phyloP scores from a whole-genome alignment of 495 filamentous ascomycete species.

The Daldinia concentrica region DNA sequence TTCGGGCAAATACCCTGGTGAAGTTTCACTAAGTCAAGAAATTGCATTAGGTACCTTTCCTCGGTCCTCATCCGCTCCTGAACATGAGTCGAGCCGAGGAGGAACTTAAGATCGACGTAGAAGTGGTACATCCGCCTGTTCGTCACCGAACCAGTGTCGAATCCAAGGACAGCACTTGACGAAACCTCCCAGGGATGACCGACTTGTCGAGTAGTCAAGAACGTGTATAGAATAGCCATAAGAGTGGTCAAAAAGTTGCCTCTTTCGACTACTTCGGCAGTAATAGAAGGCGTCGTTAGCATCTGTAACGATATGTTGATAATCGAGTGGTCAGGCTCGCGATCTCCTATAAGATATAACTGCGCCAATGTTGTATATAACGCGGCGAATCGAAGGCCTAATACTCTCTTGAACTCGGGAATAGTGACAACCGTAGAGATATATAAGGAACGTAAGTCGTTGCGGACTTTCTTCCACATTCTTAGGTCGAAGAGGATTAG shows the following conservation, averaged over 20 bases:
- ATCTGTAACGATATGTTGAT: constrained; percentile 97
- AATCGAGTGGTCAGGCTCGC: constrained; percentile 97
- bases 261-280: constrained; percentile 88
- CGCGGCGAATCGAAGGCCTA: constrained; percentile 90
- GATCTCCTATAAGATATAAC: constrained; percentile 93
- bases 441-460: constrained; percentile 90
- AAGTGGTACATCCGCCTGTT: constrained; percentile 97
- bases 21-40: constrained; percentile 92
- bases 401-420: constrained; percentile 94
- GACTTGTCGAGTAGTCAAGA: constrained; percentile 93
- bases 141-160: constrained; percentile 90
- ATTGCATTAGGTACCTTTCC: constrained; percentile 88
- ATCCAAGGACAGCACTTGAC: constrained; percentile 82
- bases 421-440: constrained; percentile 96
- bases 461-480: constrained; percentile 94
- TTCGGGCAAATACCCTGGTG: constrained; percentile 98
- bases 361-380: constrained; percentile 94
- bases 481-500: constrained; percentile 95
- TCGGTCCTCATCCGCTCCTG: constrained; percentile 83
- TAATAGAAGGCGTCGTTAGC: constrained; percentile 95
- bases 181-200: constrained; percentile 89
- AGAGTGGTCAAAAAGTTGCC: constrained; percentile 97
- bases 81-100: constrained; percentile 86
- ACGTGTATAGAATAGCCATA: constrained; percentile 96
- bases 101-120: constrained; percentile 89